Evolutionary conservation across 768 basidiomycete species (phyloP).

Genomic region (Boletus vinaceobasis): DNA sequence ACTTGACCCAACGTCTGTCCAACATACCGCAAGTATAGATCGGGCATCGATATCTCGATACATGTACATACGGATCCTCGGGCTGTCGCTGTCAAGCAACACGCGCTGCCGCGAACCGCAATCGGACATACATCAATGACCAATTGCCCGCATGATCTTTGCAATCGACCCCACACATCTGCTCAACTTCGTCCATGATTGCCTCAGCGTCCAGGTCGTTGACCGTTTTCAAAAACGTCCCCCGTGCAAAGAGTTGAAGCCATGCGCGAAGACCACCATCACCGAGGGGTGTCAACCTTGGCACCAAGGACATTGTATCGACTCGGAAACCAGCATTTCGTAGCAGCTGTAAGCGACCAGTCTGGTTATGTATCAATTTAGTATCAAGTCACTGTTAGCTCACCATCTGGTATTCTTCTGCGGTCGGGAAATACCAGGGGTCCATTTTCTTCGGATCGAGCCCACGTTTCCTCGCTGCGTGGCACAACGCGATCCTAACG

Average conservation of each 20-base stretch:
- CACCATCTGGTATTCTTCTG: constrained; percentile 60
- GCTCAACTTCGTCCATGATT: constrained; percentile 61
- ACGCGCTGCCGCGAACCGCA: constrained; percentile 59
- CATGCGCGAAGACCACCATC: constrained; percentile 56
- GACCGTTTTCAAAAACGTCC: constrained; percentile 54
- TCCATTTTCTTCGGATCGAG: constrained; percentile 59
- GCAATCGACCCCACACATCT: constrained; percentile 54
- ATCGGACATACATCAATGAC: constrained; percentile 69
- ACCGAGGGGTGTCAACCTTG: constrained; percentile 51
- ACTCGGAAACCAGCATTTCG: constrained; percentile 55
- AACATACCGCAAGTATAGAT: neutral
- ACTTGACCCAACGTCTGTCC: constrained; percentile 9
- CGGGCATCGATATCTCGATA: neutral
- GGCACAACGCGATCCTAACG: constrained; percentile 54
- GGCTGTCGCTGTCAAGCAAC: constrained; percentile 21
- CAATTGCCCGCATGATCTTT: constrained; percentile 58
- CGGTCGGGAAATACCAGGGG: constrained; percentile 85
- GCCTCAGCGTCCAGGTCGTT: constrained; percentile 50
- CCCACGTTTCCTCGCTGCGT: constrained; percentile 49
- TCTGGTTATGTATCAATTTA: constrained; percentile 2
- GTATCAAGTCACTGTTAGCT: constrained; percentile 7
- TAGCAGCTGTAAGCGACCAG: constrained; percentile 43
- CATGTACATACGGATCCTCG: neutral
- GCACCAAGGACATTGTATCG: constrained; percentile 50
- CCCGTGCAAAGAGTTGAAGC: constrained; percentile 63